phyloP scores from a whole-genome alignment of 441 rosid species.

The Eutrema salsugineum region DNA sequence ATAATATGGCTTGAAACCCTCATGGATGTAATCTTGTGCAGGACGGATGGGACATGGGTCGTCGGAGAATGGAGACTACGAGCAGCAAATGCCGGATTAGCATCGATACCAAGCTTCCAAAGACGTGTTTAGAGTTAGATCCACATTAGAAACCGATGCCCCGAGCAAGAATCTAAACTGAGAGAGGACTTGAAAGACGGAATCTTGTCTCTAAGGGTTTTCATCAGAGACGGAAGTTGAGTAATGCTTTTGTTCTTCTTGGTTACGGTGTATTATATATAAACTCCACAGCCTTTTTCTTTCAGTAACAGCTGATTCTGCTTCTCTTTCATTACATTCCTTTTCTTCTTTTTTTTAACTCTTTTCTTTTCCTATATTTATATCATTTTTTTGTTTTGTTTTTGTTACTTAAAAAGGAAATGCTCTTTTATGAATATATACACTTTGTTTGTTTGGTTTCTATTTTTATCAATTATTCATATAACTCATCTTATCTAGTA shows the following conservation, averaged over 20 bases:
- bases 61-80: constrained; percentile 61
- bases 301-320: constrained; percentile 17
- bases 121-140: constrained; percentile 23
- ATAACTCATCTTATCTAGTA: background rate
- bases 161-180: constrained; percentile 21
- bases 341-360: background rate
- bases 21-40: constrained; percentile 27
- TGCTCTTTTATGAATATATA: constrained; percentile 7
- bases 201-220: constrained; percentile 1
- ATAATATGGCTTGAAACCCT: constrained; percentile 2
- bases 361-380: background rate
- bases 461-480: background rate
- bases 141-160: constrained; percentile 19
- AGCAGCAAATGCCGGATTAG: constrained; percentile 51
- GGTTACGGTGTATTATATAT: constrained; percentile 24
- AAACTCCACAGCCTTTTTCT: constrained; percentile 14
- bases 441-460: constrained; percentile 11
- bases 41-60: constrained; percentile 63
- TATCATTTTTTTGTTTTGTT: background rate
- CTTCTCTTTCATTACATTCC: constrained; percentile 16
- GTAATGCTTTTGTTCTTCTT: constrained; percentile 27
- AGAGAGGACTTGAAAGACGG: constrained; percentile 2
- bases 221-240: constrained; percentile 20
- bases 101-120: constrained; percentile 6
- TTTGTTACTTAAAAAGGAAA: constrained; percentile 15